Evolutionary conservation across 768 basidiomycete species (phyloP), one percentile per base, ranked within the genome.

Genomic region (Leccinum boreale): DNA sequence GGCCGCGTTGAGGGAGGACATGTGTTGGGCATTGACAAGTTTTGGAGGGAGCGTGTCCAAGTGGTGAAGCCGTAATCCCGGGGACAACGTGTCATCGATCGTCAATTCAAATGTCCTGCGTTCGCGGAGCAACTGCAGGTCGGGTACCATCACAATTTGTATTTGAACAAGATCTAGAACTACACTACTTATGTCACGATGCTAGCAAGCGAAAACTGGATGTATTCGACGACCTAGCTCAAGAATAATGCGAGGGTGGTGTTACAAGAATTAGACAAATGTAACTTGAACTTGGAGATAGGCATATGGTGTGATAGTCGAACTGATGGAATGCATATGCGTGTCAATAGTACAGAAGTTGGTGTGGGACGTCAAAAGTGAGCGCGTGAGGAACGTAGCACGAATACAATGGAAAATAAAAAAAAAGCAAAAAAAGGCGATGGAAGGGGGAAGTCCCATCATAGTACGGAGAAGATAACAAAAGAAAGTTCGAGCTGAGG

Each of bases 1-100:
- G 15, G 85, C 86, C 26, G 64, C 62, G 58, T 76, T 69, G 49
- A 69, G 63, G 57, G 61, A 56, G 53, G 58, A 36, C 65, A 72
- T 74, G 71, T 63, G 60, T 62, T 58, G 44, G 50, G 51, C 56
- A 39, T 57, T 55, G 4, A 24, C 45, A 14, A 21, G 45, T 24
- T 21, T 36, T 33, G 31, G 50, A 61, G 55, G 57, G 54, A 42
- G 42, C 59, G 55, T 64, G 59, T 33, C 19, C 56, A 52, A 42
- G 64, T 52, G 14, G 56, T 36, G 58, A 65, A 53, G 62, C 48
- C 69, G 69, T 70, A 70, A 70, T 71, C 62, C 67, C 70, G 70
- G 52, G 3, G n/a, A 11, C 54, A 61, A 58, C 69, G 58, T 64
- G 67, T 48, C 33, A 50, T 17, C 21, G 56, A 53, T 57, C 53